Evolutionary conservation across 1,284 basidiomycete genomes (phyloP).

Genomic region (Leccinum ponderosum): DNA sequence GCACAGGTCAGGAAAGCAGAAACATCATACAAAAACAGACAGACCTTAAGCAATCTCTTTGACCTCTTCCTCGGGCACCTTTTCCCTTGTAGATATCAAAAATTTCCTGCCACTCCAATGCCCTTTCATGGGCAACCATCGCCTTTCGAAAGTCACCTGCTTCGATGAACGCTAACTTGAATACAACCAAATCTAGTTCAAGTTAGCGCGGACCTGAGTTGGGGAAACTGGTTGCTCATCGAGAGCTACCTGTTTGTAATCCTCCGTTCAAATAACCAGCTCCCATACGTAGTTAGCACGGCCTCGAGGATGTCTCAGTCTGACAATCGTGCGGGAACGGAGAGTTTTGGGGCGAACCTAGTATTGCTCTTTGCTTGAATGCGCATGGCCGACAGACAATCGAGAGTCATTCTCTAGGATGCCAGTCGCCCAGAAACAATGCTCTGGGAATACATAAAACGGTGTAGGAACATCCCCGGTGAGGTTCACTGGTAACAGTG

Average conservation of each 20-base stretch:
- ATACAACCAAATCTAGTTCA: background rate
- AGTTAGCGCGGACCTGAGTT: slow-evolving; percentile 5
- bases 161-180: slow-evolving; percentile 65
- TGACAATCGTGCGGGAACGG: background rate
- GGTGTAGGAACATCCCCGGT: slow-evolving; percentile 23
- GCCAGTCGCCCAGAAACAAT: slow-evolving; percentile 51
- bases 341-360: slow-evolving; percentile 46
- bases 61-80: slow-evolving; percentile 52
- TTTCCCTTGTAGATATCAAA: slow-evolving; percentile 67
- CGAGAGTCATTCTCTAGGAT: slow-evolving; percentile 19
- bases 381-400: slow-evolving; percentile 68
- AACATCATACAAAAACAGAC: slow-evolving; percentile 21
- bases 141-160: slow-evolving; percentile 68
- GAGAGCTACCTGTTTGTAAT: slow-evolving; percentile 82
- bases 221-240: slow-evolving; percentile 44
- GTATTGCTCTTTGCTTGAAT: slow-evolving; percentile 63
- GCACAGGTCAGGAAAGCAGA: slow-evolving; percentile 3
- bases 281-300: slow-evolving; percentile 82
- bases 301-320: slow-evolving; percentile 34
- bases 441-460: slow-evolving; percentile 54
- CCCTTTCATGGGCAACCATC: slow-evolving; percentile 83
- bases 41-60: slow-evolving; percentile 68
- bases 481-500: slow-evolving; percentile 13
- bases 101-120: slow-evolving; percentile 86
- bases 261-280: slow-evolving; percentile 83